Conservation (phyloP, 83 land plant species). For the Diphasiastrum complanatum region DNA sequence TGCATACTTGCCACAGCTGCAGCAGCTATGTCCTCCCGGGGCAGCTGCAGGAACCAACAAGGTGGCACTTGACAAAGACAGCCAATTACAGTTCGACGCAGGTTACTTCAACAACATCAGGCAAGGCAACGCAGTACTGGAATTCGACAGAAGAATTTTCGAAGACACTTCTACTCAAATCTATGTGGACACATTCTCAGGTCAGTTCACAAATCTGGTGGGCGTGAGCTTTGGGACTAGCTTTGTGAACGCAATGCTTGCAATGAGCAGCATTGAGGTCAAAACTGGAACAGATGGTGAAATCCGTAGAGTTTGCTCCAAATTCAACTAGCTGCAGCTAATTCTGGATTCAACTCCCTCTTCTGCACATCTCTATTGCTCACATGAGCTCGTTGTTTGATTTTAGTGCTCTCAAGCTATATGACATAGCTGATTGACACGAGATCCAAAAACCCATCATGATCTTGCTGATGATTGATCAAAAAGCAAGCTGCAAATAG, state of each 20-base stretch:
- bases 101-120: slow-evolving; percentile 6
- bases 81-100: neutral
- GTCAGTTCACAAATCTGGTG: no score
- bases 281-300: slow-evolving; percentile 7
- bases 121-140: neutral
- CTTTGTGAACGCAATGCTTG: slow-evolving; percentile 1
- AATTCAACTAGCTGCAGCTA: slow-evolving; percentile 5
- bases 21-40: slow-evolving; percentile 10
- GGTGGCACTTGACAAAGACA: slow-evolving; percentile 10
- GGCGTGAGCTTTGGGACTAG: neutral
- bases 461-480: no score
- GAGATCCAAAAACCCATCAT: no score
- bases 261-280: slow-evolving; percentile 6
- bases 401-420: no score
- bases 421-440: no score
- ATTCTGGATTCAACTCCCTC: no score
- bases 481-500: no score
- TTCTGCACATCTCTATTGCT: no score
- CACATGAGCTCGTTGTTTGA: no score
- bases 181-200: neutral
- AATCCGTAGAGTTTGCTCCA: slow-evolving; percentile 1
- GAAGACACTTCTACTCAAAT: neutral
- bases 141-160: neutral
- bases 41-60: slow-evolving; percentile 1
- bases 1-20: neutral